phyloP scores from a whole-genome alignment of 108 stramenopile genomes.

The Nitzschia palea region DNA sequence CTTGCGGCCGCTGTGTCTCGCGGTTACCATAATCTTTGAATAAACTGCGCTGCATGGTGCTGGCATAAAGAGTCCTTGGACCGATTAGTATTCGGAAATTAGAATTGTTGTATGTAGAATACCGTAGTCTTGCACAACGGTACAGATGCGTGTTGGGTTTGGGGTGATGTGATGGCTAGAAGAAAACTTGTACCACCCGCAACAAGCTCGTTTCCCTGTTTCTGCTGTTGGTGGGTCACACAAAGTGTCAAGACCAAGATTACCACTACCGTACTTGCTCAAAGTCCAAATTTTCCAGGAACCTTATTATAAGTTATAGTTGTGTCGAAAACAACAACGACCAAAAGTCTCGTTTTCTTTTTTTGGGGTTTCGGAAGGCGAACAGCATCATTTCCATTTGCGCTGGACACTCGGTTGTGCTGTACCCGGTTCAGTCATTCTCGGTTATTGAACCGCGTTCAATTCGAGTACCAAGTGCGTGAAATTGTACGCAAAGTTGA shows the following conservation, averaged over 20 bases:
- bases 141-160: not conserved
- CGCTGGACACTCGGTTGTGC: not conserved
- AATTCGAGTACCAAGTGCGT: not conserved
- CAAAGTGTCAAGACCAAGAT: too few species aligned
- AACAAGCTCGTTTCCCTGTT: not conserved
- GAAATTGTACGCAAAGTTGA: not conserved
- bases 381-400: not conserved
- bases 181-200: not conserved
- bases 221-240: not conserved
- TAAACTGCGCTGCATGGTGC: not conserved
- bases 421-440: not conserved
- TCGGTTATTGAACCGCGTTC: not conserved
- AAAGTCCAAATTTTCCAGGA: too few species aligned
- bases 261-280: too few species aligned
- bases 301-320: too few species aligned
- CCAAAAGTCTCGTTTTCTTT: too few species aligned
- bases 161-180: not conserved
- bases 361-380: not conserved
- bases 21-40: constrained; percentile 13
- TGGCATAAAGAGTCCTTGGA: not conserved
- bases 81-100: not conserved
- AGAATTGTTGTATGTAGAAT: not conserved
- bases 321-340: too few species aligned
- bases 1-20: not conserved
- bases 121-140: not conserved